A percentile compares a stretch with the other conserved stretches of the same genome.
Evolutionary conservation across 345 rosid genomes (phyloP).

Genomic region (Eucalyptus guilfoylei): DNA sequence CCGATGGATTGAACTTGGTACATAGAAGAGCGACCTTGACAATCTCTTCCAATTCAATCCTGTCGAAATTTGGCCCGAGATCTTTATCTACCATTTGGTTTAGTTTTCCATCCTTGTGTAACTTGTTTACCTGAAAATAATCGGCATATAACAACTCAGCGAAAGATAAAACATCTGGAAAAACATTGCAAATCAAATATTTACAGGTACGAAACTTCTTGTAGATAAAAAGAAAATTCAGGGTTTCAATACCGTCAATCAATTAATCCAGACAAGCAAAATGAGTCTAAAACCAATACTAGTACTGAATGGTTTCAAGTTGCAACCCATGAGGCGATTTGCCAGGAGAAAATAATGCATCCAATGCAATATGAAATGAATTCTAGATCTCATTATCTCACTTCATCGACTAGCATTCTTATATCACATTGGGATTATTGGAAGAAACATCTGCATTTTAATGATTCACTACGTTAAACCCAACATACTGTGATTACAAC

Average conservation of each 20-base stretch:
- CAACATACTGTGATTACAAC: not conserved
- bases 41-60: slow-evolving; percentile 48
- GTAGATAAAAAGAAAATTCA: not conserved
- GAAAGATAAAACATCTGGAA: not conserved
- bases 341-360: not conserved
- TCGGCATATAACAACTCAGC: not conserved
- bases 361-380: not conserved
- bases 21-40: slow-evolving; percentile 29
- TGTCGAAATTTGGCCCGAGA: slow-evolving; percentile 42
- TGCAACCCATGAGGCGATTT: not conserved
- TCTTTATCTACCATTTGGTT: slow-evolving; percentile 73
- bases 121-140: slow-evolving; percentile 67
- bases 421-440: not conserved
- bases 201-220: not conserved
- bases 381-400: not conserved
- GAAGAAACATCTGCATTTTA: not conserved
- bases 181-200: not conserved
- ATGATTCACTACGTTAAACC: not conserved
- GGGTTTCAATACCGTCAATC: not conserved
- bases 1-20: slow-evolving; percentile 25
- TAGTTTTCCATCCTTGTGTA: slow-evolving; percentile 75
- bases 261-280: not conserved
- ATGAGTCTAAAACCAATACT: not conserved
- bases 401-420: not conserved
- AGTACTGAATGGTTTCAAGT: not conserved